A percentile compares a stretch with the other conserved stretches of the same genome.
These are phyloP conservation scores for Penicillium cinerascens DNA, from an alignment of 495 filamentous ascomycete species.

Conservation along the genomic window DNA sequence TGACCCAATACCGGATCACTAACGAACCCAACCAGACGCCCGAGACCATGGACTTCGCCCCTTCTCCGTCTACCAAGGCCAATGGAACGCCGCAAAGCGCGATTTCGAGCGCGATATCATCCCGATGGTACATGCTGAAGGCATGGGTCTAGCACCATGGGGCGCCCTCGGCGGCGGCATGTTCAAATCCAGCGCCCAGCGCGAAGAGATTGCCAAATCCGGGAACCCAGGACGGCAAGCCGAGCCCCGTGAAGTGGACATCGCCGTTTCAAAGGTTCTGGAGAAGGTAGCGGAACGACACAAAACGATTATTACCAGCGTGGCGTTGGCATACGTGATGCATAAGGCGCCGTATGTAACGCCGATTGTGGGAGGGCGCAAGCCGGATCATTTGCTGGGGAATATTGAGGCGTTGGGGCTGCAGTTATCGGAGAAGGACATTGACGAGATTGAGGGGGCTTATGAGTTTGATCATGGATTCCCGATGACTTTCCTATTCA, in stretches of 20 bases:
- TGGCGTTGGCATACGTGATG: slow-evolving; percentile 69
- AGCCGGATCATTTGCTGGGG: slow-evolving; percentile 59
- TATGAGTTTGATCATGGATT: slow-evolving; percentile 62
- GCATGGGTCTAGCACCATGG: slow-evolving; percentile 69
- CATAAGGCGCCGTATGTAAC: slow-evolving; percentile 74
- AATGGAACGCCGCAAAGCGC: slow-evolving; percentile 56
- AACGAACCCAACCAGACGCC: slow-evolving; percentile 46
- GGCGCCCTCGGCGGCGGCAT: slow-evolving; percentile 59
- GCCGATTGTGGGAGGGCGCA: slow-evolving; percentile 67
- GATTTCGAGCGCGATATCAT: slow-evolving; percentile 71
- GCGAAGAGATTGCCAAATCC: slow-evolving; percentile 14
- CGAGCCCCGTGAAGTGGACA: slow-evolving; percentile 9
- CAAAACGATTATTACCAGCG: slow-evolving; percentile 43
- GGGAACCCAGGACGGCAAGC: slow-evolving; percentile 22
- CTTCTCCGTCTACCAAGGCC: slow-evolving; percentile 66
- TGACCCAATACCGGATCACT: neutral
- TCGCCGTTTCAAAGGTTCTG: slow-evolving; percentile 50
- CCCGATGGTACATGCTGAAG: slow-evolving; percentile 60
- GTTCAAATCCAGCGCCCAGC: slow-evolving; percentile 22
- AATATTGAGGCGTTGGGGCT: slow-evolving; percentile 67
- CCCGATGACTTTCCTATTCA: slow-evolving; percentile 49
- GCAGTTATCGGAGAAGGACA: slow-evolving; percentile 55
- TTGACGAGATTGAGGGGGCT: slow-evolving; percentile 61
- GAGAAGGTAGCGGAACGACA: slow-evolving; percentile 58
- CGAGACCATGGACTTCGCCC: slow-evolving; percentile 59